These are phyloP conservation scores for Aechmea fasciata DNA, from an alignment of 176 grass and related monocot species.

Conservation along the genomic window DNA sequence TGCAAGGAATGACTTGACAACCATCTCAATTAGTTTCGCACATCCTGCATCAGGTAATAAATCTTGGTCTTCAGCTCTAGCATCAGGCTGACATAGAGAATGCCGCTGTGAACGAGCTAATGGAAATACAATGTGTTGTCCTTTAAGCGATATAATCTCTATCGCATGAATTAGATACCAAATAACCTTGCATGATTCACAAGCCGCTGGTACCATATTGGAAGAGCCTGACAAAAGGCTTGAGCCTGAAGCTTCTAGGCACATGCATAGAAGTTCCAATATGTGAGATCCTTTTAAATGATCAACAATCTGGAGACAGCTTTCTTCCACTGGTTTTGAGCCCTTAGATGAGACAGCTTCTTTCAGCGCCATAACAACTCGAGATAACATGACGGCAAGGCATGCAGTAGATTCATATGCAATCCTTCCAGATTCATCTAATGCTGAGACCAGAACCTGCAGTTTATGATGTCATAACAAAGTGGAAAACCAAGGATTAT, in stretches of 20 bases:
- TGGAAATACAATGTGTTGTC: constrained; percentile 63
- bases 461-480: constrained; percentile 19
- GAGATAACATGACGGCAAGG: constrained; percentile 68
- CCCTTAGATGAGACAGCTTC: constrained; percentile 48
- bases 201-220: constrained; percentile 93
- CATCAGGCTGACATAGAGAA: constrained; percentile 28
- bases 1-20: constrained; percentile 60
- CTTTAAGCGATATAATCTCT: constrained; percentile 60
- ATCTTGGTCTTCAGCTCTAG: constrained; percentile 27
- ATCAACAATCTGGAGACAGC: constrained; percentile 55
- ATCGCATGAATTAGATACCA: constrained; percentile 81
- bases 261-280: constrained; percentile 55
- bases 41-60: constrained; percentile 41
- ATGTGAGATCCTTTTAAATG: constrained; percentile 47
- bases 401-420: constrained; percentile 75
- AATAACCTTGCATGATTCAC: constrained; percentile 88
- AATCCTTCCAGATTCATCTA: constrained; percentile 76
- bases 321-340: constrained; percentile 38
- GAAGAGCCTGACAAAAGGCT: constrained; percentile 59
- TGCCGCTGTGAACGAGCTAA: constrained; percentile 49
- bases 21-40: constrained; percentile 42
- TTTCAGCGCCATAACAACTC: constrained; percentile 49
- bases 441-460: constrained; percentile 62
- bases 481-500: constrained; percentile 4
- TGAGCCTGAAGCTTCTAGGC: constrained; percentile 57